Conservation (phyloP, 306 rosid genomes). For the Dalbergia cochinchinensis region DNA sequence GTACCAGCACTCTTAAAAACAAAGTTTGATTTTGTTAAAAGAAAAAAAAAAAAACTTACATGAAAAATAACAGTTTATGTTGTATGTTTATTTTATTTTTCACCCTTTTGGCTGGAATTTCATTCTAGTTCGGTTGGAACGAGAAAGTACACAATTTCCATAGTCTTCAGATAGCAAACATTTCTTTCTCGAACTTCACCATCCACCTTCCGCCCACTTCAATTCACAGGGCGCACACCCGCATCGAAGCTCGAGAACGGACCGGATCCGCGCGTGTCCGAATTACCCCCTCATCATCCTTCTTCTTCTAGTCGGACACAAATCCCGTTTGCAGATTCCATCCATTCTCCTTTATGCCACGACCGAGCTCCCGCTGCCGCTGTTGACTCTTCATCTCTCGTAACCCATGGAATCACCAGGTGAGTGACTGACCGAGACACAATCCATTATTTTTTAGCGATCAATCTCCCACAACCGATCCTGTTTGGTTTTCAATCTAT, state of each 20-base stretch:
- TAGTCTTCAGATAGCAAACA: background rate
- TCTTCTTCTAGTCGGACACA: background rate
- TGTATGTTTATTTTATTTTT: no score
- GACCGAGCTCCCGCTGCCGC: background rate
- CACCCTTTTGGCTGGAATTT: no score
- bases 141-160: background rate
- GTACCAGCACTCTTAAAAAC: no score
- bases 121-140: no score
- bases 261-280: background rate
- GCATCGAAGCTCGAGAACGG: background rate
- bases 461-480: background rate
- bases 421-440: background rate
- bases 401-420: constrained; percentile 43
- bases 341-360: constrained; percentile 6
- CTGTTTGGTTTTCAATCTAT: background rate
- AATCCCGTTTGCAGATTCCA: background rate
- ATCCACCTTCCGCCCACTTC: background rate
- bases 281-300: background rate
- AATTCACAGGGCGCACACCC: background rate
- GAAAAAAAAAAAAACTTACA: no score
- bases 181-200: background rate
- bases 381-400: background rate
- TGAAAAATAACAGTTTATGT: no score
- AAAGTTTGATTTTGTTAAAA: no score
- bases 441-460: no score